Conservation (phyloP, 192 early-diverging fungal species). For the Backusella circina region DNA sequence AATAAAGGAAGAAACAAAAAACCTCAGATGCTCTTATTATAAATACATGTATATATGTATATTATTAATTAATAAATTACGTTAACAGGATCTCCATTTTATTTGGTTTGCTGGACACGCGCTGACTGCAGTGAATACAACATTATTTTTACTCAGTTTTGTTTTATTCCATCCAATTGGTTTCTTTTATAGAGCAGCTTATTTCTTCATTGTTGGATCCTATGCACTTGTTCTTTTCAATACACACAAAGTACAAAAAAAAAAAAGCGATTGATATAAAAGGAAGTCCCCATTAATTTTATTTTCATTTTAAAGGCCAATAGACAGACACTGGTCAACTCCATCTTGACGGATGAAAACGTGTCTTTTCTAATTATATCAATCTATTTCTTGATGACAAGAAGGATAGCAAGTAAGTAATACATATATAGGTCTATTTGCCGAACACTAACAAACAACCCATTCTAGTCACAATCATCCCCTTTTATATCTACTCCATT, state of each 20-base stretch:
- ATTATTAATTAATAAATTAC: neutral
- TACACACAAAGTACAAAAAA: conserved; percentile 21
- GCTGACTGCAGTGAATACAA: neutral
- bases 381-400: conserved; percentile 24
- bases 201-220: conserved; percentile 11
- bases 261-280: neutral
- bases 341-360: conserved; percentile 30
- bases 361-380: conserved; percentile 16
- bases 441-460: neutral
- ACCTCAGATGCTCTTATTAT: too few species aligned
- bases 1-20: neutral
- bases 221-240: conserved; percentile 30
- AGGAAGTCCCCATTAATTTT: neutral
- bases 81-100: conserved; percentile 18
- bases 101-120: conserved; percentile 31
- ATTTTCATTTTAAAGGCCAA: neutral
- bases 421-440: neutral
- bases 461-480: conserved; percentile 19
- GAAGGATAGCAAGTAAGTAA: conserved; percentile 24
- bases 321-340: neutral
- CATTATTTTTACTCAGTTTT: conserved; percentile 21
- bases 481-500: conserved; percentile 22
- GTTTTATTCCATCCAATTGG: conserved; percentile 14
- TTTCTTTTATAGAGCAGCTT: conserved; percentile 20
- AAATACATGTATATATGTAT: too few species aligned